Conservation (phyloP, 2,329 filamentous ascomycete species). For the Aspergillus awamori region DNA sequence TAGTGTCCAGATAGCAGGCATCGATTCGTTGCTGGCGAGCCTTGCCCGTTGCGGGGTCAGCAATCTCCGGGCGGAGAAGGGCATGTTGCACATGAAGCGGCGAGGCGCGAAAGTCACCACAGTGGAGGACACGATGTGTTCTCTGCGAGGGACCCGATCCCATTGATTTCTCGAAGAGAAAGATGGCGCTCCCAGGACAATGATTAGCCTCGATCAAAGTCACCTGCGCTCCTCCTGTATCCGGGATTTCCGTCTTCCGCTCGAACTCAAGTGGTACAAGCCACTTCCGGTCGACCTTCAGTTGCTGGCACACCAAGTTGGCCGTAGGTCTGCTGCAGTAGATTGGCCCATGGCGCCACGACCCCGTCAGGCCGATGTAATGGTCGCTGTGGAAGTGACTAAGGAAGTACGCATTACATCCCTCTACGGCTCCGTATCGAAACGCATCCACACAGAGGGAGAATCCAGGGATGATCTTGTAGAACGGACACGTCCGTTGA, state of each 20-base stretch:
- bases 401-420: constrained; percentile 91
- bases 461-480: constrained; percentile 95
- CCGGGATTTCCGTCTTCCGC: constrained; percentile 73
- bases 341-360: constrained; percentile 90
- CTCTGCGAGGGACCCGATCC: constrained; percentile 63
- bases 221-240: constrained; percentile 78
- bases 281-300: constrained; percentile 83
- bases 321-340: constrained; percentile 94
- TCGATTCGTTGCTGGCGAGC: constrained; percentile 83
- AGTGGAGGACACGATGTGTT: constrained; percentile 83
- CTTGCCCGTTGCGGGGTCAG: constrained; percentile 72
- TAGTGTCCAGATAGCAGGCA: constrained; percentile 95
- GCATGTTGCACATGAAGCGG: constrained; percentile 81
- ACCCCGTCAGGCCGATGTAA: constrained; percentile 85
- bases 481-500: constrained; percentile 91
- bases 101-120: constrained; percentile 93
- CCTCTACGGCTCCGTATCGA: constrained; percentile 88
- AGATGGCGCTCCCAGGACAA: constrained; percentile 91
- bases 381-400: constrained; percentile 99
- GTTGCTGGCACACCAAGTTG: constrained; percentile 82
- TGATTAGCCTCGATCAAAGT: constrained; percentile 98
- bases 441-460: constrained; percentile 95
- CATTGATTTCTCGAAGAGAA: constrained; percentile 81
- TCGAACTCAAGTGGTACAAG: constrained; percentile 87
- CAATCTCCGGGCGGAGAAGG: constrained; percentile 72